Base-by-base conservation (phyloP, 2,329 filamentous ascomycete genomes). In the Monosporascus sp. region DNA sequence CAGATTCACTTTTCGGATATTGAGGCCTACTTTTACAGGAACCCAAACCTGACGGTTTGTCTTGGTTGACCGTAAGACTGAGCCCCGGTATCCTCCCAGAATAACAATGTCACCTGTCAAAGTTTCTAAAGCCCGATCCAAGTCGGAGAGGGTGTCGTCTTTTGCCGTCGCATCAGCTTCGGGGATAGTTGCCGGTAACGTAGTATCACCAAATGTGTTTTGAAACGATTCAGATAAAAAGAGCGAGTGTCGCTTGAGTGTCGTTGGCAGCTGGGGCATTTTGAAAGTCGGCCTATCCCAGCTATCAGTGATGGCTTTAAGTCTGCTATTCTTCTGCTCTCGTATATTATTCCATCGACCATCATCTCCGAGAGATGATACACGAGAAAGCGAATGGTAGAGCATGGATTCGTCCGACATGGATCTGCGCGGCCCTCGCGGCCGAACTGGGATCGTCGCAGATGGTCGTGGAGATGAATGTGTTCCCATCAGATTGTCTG, bases 1-100 rank as follows among this genome's bases (percentile, higher is more conserved):
- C 4, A 97, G 77, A 66, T 97, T 90, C 2, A 93, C 92, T 66
- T 94, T 96, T 52, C 92, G 86, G 56, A 97, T 82, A 62, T 96
- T 96, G 49, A 97, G 74, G 1, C 93, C 92, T 27, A 96, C 87
- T 70, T 97, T 97, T 65, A 97, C 86, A 0, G 92, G 92, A 2
- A 95, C 89, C 93, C 93, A 97, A 0, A 96, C 74, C 66, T 96
- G 91, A n/a, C 91, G 85, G 64, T 93, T 84, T 4, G 88, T 81
- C 57, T 91, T 86, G 11, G 90, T 87, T 11, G 91, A 95, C 31
- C 92, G 85, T 31, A 97, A 71, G n/a, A 97, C 80, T 0, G 92
- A 96, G 3, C 93, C 93, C 59, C 93, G 81, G 66, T 97, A 96
- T 16, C 93, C 93, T 20, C 93, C 93, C 65, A 97, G 79, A 31